Evolutionary conservation across 257 asterid species (phyloP).

Genomic region (Solanum megistacrolobum): DNA sequence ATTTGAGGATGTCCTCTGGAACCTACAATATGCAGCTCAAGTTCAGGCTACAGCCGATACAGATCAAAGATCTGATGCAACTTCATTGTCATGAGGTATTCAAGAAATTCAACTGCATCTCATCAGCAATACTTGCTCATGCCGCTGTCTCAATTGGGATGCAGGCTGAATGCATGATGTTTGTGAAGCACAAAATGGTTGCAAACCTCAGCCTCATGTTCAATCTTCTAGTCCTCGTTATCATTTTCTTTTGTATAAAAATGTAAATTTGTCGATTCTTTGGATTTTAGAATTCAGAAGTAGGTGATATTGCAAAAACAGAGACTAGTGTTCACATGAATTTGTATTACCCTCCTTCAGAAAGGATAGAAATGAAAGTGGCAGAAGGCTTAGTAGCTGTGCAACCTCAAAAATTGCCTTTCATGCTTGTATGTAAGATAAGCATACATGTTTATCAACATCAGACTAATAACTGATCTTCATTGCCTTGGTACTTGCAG

Average conservation of each 20-base stretch:
- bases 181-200: not conserved
- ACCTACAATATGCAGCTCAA: conserved; percentile 67
- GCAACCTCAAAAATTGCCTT: not conserved
- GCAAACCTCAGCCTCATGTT: not conserved
- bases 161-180: not conserved
- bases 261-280: not conserved
- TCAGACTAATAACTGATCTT: not conserved
- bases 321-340: not conserved
- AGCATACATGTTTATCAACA: not conserved
- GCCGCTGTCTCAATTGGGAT: not conserved
- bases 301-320: not conserved
- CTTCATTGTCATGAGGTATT: not conserved
- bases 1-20: conserved; percentile 65
- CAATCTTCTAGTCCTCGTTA: not conserved
- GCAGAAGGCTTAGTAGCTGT: not conserved
- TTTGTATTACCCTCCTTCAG: not conserved
- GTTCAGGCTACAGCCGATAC: conserved; percentile 37
- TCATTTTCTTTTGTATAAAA: not conserved
- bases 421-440: not conserved
- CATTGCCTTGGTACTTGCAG: not conserved
- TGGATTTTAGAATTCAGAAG: not conserved
- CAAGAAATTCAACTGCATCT: not conserved
- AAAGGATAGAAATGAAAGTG: not conserved
- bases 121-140: not conserved
- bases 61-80: conserved; percentile 20